Percentiles rank a stretch among this genome's conserved stretches.
Conservation (phyloP, 1,284 basidiomycete species). For the Omphalotus olearius region DNA sequence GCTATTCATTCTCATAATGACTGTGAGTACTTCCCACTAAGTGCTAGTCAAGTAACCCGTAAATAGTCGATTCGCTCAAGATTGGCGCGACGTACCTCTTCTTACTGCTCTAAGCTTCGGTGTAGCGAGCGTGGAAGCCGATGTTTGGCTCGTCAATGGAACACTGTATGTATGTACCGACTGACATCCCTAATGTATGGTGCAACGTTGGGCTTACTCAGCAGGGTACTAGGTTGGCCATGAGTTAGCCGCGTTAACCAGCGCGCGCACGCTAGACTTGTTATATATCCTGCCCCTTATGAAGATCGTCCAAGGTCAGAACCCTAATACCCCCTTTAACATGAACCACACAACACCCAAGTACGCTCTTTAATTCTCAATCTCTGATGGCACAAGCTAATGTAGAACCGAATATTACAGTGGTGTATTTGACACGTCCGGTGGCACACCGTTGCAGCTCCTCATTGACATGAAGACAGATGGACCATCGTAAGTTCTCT, state of each 20-base stretch:
- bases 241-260: slow-evolving; percentile 31
- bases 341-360: slow-evolving; percentile 34
- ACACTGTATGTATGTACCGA: slow-evolving; percentile 36
- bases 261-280: slow-evolving; percentile 32
- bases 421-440: slow-evolving; percentile 47
- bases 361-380: slow-evolving; percentile 24
- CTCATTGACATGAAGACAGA: slow-evolving; percentile 52
- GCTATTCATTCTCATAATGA: slow-evolving; percentile 53
- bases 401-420: slow-evolving; percentile 15
- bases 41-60: not conserved
- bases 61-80: slow-evolving; percentile 22
- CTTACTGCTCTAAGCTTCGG: slow-evolving; percentile 46
- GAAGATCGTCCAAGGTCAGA: slow-evolving; percentile 37
- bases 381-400: not conserved
- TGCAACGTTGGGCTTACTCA: too few species aligned
- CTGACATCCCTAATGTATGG: not conserved
- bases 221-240: slow-evolving; percentile 49
- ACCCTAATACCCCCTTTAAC: slow-evolving; percentile 39
- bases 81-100: slow-evolving; percentile 52
- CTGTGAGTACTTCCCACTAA: slow-evolving; percentile 29
- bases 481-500: slow-evolving; percentile 34
- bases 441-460: slow-evolving; percentile 38
- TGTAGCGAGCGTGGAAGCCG: slow-evolving; percentile 52
- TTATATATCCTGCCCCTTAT: slow-evolving; percentile 47
- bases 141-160: slow-evolving; percentile 44